Conservation (phyloP, 805 yeast genomes). For the Monosporozyma solicola region DNA sequence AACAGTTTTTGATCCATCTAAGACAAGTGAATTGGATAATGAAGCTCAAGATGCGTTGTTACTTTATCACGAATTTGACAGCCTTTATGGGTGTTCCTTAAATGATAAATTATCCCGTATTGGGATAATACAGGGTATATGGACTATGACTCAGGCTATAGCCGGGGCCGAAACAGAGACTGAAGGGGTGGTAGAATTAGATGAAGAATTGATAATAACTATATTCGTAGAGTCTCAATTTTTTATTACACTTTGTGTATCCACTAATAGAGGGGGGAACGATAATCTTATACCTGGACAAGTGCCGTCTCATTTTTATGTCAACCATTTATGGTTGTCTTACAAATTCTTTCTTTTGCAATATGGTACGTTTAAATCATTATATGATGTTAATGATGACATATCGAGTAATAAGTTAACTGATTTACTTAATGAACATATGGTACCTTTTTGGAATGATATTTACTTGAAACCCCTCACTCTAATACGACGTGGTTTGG, state of each 20-base stretch:
- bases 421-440: conserved; percentile 23
- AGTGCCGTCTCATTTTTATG: conserved; percentile 23
- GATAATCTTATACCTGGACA: conserved; percentile 1
- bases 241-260: conserved; percentile 18
- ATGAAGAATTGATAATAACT: conserved; percentile 22
- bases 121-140: conserved; percentile 38
- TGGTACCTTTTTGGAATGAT: conserved; percentile 27
- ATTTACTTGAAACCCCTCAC: conserved; percentile 18
- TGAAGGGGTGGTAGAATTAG: conserved; percentile 24
- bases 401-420: conserved; percentile 21
- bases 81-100: conserved; percentile 11
- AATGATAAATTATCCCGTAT: conserved; percentile 33
- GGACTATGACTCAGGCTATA: conserved; percentile 19
- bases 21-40: conserved; percentile 23
- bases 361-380: conserved; percentile 14
- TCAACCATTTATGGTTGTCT: conserved; percentile 20
- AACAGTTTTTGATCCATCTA: conserved; percentile 34
- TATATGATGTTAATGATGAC: conserved; percentile 8
- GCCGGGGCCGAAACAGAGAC: conserved; percentile 3
- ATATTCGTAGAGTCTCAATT: conserved; percentile 24
- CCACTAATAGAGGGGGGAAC: conserved; percentile 8
- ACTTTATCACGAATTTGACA: conserved; percentile 26
- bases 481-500: conserved; percentile 17
- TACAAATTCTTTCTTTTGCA: conserved; percentile 22
- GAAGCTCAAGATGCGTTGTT: conserved; percentile 31